Evolutionary conservation across 306 rosid genomes (phyloP), one percentile per base, ranked within the genome.

Genomic region (Crataegus laevigata): DNA sequence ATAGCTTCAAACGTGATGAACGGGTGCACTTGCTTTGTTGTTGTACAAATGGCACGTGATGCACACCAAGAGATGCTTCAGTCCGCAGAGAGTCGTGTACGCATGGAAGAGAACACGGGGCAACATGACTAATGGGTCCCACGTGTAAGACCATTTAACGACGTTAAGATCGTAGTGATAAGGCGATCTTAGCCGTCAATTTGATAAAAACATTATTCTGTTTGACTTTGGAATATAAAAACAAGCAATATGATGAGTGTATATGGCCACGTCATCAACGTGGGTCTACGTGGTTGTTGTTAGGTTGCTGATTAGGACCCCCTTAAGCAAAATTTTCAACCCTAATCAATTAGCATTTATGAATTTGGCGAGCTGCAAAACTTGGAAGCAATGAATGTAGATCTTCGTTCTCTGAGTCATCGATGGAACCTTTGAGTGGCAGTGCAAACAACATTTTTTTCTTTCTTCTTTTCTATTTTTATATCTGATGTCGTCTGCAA

Each of bases 281-380:
- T 5, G 77, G 80, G 77, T 71, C 87, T 47, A 76, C 74, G 78
- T 73, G 43, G 85, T 30, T 3, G 82, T 78, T 78, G 73, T 83
- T 86, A 32, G 82, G 88, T 79, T 21, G 34, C 65, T 73, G 82
- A 84, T 70, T 74, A 66, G 67, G 73, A 75, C 61, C 62, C 19
- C 24, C 65, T 54, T 11, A 19, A 61, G 54, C 82, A 78, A 78
- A 22, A 63, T 51, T 88, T 85, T 90, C 83, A 81, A 73, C 75
- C 66, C 14, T 32, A 40, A 12, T 18, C 42, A 58, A 40, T 68
- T 69, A 11, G 18, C 32, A 69, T 18, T 5, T 19, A 34, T 4
- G 43, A 34, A 57, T 40, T 36, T 30, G 40, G 24, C 42, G 22
- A 77, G 71, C 18, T 59, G 12, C 28, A 25, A 22, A 22, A 73